phyloP scores from a whole-genome alignment of 805 yeast genomes.

The Lachancea meyersii region DNA sequence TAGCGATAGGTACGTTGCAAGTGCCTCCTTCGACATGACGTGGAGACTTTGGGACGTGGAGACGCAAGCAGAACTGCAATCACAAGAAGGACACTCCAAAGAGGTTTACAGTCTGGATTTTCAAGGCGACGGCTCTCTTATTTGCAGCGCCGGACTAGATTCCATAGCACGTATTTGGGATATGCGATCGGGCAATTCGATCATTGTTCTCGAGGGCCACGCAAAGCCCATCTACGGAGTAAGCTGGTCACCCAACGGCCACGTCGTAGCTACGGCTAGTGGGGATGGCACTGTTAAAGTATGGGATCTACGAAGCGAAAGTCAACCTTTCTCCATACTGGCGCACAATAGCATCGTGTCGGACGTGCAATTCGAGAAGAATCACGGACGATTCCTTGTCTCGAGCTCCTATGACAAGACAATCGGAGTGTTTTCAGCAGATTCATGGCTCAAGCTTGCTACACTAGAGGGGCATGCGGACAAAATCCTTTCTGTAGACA shows the following conservation, averaged over 20 bases:
- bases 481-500: constrained; percentile 66
- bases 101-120: constrained; percentile 57
- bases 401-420: constrained; percentile 69
- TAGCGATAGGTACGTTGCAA: constrained; percentile 44
- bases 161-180: constrained; percentile 78
- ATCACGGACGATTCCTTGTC: constrained; percentile 43
- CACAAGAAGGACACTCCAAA: constrained; percentile 83
- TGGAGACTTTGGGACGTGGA: constrained; percentile 84
- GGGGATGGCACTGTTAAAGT: constrained; percentile 74
- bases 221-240: constrained; percentile 60
- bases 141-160: constrained; percentile 76
- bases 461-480: constrained; percentile 56
- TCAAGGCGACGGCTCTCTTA: constrained; percentile 72
- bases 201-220: constrained; percentile 60
- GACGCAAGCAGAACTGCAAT: constrained; percentile 43
- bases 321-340: constrained; percentile 43
- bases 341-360: constrained; percentile 74
- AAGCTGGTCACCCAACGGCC: constrained; percentile 74
- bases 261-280: constrained; percentile 72
- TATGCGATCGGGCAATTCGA: constrained; percentile 64
- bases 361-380: constrained; percentile 47
- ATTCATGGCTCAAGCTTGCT: constrained; percentile 57
- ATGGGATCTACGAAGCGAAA: constrained; percentile 73
- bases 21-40: constrained; percentile 77
- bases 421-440: constrained; percentile 58